A percentile compares a stretch with the other conserved stretches of the same genome.
Conservation (phyloP, 208 protist species). For the Balamuthia mandrillaris region DNA sequence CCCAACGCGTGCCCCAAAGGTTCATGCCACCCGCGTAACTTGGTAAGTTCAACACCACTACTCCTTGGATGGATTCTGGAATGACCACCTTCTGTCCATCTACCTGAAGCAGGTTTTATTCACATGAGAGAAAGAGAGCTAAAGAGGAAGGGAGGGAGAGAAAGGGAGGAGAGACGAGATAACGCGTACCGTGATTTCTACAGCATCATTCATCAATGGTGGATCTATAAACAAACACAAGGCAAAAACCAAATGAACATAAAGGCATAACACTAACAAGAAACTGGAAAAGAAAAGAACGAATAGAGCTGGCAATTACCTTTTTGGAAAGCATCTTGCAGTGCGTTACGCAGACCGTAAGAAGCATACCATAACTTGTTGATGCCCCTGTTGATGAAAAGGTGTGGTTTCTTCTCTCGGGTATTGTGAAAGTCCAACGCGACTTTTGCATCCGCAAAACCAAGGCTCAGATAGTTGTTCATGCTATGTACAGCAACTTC, state of each 20-base stretch:
- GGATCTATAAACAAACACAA: not conserved
- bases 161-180: not conserved
- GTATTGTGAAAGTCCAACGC: constrained; percentile 32
- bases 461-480: constrained; percentile 1
- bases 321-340: no score
- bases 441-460: constrained; percentile 10
- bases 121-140: not conserved
- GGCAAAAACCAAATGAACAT: no score
- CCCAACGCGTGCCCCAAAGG: not conserved
- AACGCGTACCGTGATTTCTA: not conserved
- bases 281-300: no score
- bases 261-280: no score
- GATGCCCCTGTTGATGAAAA: not conserved
- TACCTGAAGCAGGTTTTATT: not conserved
- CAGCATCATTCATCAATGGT: not conserved
- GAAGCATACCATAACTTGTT: constrained; percentile 26
- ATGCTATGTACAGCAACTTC: not conserved
- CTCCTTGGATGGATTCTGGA: not conserved
- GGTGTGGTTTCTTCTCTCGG: not conserved
- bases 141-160: not conserved
- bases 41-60: constrained; percentile 4
- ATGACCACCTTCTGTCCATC: not conserved
- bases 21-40: constrained; percentile 23
- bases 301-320: no score
- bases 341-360: no score